Conservation (phyloP, 305 asterid species). For the Ajuga reptans region DNA sequence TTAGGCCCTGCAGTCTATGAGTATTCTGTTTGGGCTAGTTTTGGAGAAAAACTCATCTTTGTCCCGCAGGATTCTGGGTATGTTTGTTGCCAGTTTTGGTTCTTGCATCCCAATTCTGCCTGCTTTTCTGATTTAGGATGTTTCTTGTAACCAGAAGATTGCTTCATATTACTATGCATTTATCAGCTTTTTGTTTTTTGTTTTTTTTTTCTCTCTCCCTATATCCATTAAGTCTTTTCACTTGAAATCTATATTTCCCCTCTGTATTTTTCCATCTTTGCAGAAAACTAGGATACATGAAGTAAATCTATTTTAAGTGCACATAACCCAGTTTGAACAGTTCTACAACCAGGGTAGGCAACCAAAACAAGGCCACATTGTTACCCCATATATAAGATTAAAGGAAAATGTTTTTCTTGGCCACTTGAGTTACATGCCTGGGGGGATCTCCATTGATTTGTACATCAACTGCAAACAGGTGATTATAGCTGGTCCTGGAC, state of each 20-base stretch:
- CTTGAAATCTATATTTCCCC: no score
- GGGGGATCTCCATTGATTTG: neutral
- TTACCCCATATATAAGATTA: neutral
- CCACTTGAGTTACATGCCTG: conserved; percentile 11
- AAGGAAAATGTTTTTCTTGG: neutral
- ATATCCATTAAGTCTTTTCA: no score
- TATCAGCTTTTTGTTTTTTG: no score
- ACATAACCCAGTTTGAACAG: no score
- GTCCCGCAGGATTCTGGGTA: conserved; percentile 77
- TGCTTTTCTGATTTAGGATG: neutral
- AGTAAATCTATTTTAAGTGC: no score
- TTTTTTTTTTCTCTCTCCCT: no score
- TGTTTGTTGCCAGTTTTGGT: conserved; percentile 19
- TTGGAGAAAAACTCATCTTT: conserved; percentile 56
- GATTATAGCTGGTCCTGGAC: neutral
- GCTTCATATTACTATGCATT: no score
- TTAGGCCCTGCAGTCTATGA: conserved; percentile 40
- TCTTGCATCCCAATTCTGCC: conserved; percentile 22
- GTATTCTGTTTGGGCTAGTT: conserved; percentile 76
- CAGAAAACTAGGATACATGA: no score
- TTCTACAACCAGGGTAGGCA: no score
- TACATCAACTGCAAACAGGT: neutral
- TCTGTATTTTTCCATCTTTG: no score
- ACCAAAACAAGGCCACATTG: no score
- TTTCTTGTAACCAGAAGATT: neutral